Evolutionary conservation across 768 basidiomycete species (phyloP), one percentile per base, ranked within the genome.

Genomic region (Tulasnella sp.): DNA sequence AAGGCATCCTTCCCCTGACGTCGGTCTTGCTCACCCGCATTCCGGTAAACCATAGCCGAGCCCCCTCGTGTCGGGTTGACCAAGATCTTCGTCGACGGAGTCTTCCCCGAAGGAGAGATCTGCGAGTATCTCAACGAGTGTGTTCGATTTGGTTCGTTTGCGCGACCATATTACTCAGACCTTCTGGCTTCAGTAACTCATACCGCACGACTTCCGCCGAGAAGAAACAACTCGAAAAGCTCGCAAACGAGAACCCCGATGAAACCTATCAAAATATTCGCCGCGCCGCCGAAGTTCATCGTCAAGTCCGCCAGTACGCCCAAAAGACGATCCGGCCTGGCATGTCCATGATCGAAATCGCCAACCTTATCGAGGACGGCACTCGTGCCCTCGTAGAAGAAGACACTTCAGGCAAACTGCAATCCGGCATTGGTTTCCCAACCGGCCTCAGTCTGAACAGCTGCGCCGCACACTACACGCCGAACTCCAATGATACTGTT

Each of bases 381-480:
- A 95, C 93, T 38, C 89, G 98, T 75, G 92, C 96, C 2, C 86
- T 99, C 42, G 97, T 97, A 0, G 98, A 99, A 86, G 97, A 94
- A 86, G 90, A 92, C 81, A 79, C 71, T 0, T 72, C 71, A 12
- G 78, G 78, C 7, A 96, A 95, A 14, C 84, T 95, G 76, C 91
- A 96, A 80, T 87, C 90, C 56, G 98, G 98, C 2, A 88, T 99
- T 81, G 98, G 96, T 1, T 99, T 99, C 86, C 98, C 98, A 39
- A 99, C 97, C 12, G 98, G 98, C 48, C 87, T 99, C 81, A 97
- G 92, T 85, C 85, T 96, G 82, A 99, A 99, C 84, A 88, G 98
- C 83, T 96, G 95, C 82, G 98, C 98, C 0, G 98, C 98, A 21
- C 98, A 99, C 86, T 99, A 94, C 85, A 92, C 94, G 7, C 97